A percentile compares a stretch with the other conserved stretches of the same genome.
Evolutionary conservation across 2,329 filamentous ascomycete genomes (phyloP).

Genomic region (Teratosphaeriaceae sp.): DNA sequence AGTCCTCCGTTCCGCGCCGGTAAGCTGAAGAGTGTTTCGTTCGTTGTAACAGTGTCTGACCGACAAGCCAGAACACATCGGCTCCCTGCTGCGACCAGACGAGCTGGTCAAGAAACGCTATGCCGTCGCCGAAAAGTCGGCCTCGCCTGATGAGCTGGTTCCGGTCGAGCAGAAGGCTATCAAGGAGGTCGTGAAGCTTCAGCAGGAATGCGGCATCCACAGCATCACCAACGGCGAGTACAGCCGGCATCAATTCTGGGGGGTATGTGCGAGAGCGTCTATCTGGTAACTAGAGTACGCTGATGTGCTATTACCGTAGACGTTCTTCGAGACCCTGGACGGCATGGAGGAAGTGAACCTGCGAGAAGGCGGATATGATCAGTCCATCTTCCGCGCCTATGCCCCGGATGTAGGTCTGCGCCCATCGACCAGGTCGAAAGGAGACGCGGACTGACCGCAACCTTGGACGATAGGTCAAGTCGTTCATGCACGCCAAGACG

Average conservation of each 20-base stretch:
- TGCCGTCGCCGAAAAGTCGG: slow-evolving; percentile 34
- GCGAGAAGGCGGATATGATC: slow-evolving; percentile 28
- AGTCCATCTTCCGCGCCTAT: slow-evolving; percentile 51
- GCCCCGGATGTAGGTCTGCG: slow-evolving; percentile 35
- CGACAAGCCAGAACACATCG: slow-evolving; percentile 52
- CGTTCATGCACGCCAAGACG: slow-evolving; percentile 52
- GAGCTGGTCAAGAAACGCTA: slow-evolving; percentile 54
- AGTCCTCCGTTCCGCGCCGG: slow-evolving; percentile 55
- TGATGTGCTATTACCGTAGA: slow-evolving; percentile 3
- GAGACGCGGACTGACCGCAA: background rate
- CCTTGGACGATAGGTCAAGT: slow-evolving; percentile 45
- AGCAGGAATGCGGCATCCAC: slow-evolving; percentile 28
- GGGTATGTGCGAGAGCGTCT: background rate
- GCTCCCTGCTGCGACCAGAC: slow-evolving; percentile 61
- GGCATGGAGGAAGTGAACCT: slow-evolving; percentile 45
- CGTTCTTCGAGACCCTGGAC: slow-evolving; percentile 30
- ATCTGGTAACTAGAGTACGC: background rate
- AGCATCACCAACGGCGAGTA: slow-evolving; percentile 30
- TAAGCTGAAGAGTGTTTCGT: background rate
- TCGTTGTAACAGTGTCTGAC: background rate
- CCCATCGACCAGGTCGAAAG: background rate
- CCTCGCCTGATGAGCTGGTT: slow-evolving; percentile 19
- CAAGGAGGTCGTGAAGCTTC: slow-evolving; percentile 26
- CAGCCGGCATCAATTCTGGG: slow-evolving; percentile 27
- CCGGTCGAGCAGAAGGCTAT: slow-evolving; percentile 28